Percentiles rank a stretch among this genome's conserved stretches.
phyloP scores from a whole-genome alignment of 805 yeast genomes.

The Metschnikowia similis region DNA sequence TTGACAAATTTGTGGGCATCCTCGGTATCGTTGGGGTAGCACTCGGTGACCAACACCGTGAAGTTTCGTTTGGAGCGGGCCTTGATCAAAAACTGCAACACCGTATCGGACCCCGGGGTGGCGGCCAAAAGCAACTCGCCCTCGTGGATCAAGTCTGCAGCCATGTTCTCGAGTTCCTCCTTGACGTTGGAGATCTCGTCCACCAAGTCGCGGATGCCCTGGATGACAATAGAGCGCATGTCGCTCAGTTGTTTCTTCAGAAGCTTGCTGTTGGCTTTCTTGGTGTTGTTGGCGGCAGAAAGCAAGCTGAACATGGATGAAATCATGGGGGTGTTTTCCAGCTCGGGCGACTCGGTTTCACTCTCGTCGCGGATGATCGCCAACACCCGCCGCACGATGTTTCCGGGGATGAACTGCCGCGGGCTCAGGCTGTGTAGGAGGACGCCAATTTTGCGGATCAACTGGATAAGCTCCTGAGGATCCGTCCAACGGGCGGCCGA shows the following conservation, averaged over 20 bases:
- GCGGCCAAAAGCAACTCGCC: conserved; percentile 83
- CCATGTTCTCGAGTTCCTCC: conserved; percentile 87
- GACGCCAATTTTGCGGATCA: conserved; percentile 71
- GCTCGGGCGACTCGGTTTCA: conserved; percentile 49
- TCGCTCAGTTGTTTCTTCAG: conserved; percentile 52
- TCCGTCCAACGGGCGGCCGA: conserved; percentile 87
- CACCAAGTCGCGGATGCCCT: conserved; percentile 85
- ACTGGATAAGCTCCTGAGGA: conserved; percentile 64
- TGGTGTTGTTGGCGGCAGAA: conserved; percentile 40
- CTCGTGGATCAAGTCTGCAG: conserved; percentile 91
- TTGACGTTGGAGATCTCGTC: conserved; percentile 88
- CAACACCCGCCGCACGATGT: conserved; percentile 83
- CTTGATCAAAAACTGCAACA: conserved; percentile 75
- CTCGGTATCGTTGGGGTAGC: conserved; percentile 82
- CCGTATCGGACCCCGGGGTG: conserved; percentile 91
- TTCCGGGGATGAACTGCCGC: conserved; percentile 82
- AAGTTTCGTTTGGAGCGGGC: conserved; percentile 89
- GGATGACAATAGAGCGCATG: conserved; percentile 79
- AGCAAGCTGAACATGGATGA: conserved; percentile 84
- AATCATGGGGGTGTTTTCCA: conserved; percentile 45
- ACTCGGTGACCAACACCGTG: conserved; percentile 87
- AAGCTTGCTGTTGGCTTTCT: conserved; percentile 21
- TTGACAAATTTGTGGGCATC: conserved; percentile 77
- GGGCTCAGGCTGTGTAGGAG: conserved; percentile 78
- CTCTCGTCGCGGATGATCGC: conserved; percentile 85